Percentiles rank a stretch among this genome's conserved stretches.
Evolutionary conservation across 176 grass and related monocot species (phyloP).

Genomic region (Oryza rufipogon): DNA sequence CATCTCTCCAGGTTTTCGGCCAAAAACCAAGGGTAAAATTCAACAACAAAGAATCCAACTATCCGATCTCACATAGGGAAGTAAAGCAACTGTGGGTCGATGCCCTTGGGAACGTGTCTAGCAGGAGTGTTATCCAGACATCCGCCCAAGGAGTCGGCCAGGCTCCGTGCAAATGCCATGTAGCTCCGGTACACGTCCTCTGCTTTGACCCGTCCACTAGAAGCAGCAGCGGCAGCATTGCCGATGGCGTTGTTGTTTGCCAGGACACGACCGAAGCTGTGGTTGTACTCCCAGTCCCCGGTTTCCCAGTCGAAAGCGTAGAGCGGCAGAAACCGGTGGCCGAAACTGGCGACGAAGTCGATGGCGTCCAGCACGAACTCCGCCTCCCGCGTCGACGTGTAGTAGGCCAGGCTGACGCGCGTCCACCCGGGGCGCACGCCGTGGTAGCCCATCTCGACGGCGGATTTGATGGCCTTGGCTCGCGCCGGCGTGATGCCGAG

Average conservation of each 20-base stretch:
- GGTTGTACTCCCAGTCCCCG: conserved; percentile 52
- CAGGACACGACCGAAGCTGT: conserved; percentile 20
- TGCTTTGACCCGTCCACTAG: conserved; percentile 19
- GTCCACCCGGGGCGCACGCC: conserved; percentile 82
- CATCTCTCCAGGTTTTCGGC: background rate
- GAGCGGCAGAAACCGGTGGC: conserved; percentile 73
- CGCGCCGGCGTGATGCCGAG: conserved; percentile 53
- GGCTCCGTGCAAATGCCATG: conserved; percentile 37
- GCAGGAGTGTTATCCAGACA: background rate
- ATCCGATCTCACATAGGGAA: conserved; percentile 25
- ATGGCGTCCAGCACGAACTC: conserved; percentile 69
- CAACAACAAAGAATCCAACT: background rate
- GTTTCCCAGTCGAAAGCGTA: conserved; percentile 73
- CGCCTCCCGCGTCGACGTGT: conserved; percentile 61
- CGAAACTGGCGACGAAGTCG: conserved; percentile 67
- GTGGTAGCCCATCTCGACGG: conserved; percentile 56
- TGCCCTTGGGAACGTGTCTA: conserved; percentile 28
- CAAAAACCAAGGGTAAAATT: background rate
- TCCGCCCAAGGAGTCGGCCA: conserved; percentile 21
- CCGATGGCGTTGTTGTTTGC: conserved; percentile 6
- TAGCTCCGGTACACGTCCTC: conserved; percentile 28
- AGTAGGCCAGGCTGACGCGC: conserved; percentile 73
- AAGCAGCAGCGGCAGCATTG: background rate
- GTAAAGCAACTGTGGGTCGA: conserved; percentile 41
- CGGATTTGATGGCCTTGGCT: conserved; percentile 54